Evolutionary conservation across 73 alveolate genomes (phyloP).

Genomic region (Blepharisma japonicum): DNA sequence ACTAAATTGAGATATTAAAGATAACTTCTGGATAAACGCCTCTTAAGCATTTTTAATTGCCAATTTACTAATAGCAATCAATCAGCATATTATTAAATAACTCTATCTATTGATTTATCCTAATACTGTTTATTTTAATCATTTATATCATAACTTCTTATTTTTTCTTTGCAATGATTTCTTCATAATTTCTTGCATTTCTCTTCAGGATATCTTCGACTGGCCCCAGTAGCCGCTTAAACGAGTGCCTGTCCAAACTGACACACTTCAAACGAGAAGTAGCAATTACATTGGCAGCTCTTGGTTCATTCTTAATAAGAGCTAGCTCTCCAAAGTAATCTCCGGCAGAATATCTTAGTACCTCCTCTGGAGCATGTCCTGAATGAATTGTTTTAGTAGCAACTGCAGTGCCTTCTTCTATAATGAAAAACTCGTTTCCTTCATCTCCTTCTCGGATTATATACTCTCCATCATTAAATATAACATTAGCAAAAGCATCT

Average conservation of each 20-base stretch:
- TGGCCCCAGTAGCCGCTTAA: constrained; percentile 35
- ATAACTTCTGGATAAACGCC: too few relatives aligned
- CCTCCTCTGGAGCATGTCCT: constrained; percentile 74
- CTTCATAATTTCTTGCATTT: constrained; percentile 16
- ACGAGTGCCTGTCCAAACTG: constrained; percentile 6
- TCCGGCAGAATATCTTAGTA: constrained; percentile 75
- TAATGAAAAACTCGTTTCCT: constrained; percentile 90
- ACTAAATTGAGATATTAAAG: too few relatives aligned
- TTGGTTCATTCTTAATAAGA: constrained; percentile 83
- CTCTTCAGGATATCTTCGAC: constrained; percentile 11
- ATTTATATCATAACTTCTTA: too few relatives aligned
- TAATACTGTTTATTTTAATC: too few relatives aligned
- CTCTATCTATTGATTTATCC: too few relatives aligned
- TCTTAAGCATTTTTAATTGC: too few relatives aligned
- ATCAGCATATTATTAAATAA: too few relatives aligned
- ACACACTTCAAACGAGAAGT: neutral
- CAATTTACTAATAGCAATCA: too few relatives aligned
- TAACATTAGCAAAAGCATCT: constrained; percentile 93
- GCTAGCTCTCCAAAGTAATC: constrained; percentile 98
- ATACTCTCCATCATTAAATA: constrained; percentile 72
- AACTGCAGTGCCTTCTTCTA: constrained; percentile 81
- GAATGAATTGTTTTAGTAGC: constrained; percentile 83
- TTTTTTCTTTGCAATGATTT: neutral
- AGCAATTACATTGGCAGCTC: constrained; percentile 92
- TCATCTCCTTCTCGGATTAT: constrained; percentile 79